A percentile compares a stretch with the other conserved stretches of the same genome.
Evolutionary conservation across 257 asterid genomes (phyloP).

Genomic region (Solanum chiquidenum): DNA sequence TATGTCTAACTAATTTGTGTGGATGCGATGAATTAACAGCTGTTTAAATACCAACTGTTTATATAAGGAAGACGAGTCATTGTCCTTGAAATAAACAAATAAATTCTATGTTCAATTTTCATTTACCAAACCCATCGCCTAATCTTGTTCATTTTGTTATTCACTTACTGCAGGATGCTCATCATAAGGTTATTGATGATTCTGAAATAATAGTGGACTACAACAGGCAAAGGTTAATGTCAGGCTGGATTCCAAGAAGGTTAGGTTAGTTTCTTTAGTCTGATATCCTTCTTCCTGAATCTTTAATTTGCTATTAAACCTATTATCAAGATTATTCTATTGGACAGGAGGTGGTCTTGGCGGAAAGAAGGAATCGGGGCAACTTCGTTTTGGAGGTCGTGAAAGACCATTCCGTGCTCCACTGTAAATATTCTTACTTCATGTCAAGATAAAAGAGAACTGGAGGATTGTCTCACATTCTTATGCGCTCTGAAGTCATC

Average conservation of each 20-base stretch:
- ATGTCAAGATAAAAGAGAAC: neutral
- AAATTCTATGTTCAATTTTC: neutral
- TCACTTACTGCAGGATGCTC: constrained; percentile 55
- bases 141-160: constrained; percentile 2
- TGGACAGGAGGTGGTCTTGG: constrained; percentile 90
- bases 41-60: neutral
- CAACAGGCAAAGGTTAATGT: constrained; percentile 91
- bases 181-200: constrained; percentile 67
- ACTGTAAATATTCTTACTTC: neutral
- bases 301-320: neutral
- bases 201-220: constrained; percentile 89
- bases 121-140: neutral
- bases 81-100: neutral
- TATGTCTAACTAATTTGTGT: neutral
- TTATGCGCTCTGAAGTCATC: constrained; percentile 53
- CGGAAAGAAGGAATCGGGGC: constrained; percentile 97
- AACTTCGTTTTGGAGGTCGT: constrained; percentile 96
- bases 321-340: constrained; percentile 3
- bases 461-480: neutral
- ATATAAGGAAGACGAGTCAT: neutral
- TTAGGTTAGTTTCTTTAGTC: constrained; percentile 38
- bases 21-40: neutral
- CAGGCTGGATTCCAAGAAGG: constrained; percentile 99
- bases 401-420: constrained; percentile 41
- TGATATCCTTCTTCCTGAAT: neutral